Conservation (phyloP, 2,329 filamentous ascomycete species). For the Hypomyces rosellus region DNA sequence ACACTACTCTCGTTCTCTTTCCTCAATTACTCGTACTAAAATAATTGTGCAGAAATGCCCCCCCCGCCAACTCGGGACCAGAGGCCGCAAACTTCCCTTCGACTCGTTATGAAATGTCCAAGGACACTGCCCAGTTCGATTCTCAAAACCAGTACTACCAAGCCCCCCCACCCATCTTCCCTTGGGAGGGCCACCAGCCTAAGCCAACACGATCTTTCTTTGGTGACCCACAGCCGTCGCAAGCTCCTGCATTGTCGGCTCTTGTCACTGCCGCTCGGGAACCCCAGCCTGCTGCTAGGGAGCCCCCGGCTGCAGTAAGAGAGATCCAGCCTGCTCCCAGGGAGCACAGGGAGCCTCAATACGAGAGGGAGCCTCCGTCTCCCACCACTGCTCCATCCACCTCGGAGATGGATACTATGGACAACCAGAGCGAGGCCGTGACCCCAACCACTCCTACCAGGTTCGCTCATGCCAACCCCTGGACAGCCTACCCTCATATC, state of each 20-base stretch:
- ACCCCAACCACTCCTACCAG: conserved; percentile 45
- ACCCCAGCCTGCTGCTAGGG: conserved; percentile 3
- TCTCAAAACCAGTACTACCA: conserved; percentile 66
- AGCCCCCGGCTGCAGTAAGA: conserved; percentile 18
- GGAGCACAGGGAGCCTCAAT: conserved; percentile 14
- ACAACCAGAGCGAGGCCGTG: conserved; percentile 30
- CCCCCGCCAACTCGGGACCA: conserved; percentile 62
- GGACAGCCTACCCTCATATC: conserved; percentile 64
- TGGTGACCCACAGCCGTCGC: conserved; percentile 4
- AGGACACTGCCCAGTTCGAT: conserved; percentile 66
- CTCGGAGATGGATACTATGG: conserved; percentile 22
- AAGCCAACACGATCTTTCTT: conserved; percentile 58
- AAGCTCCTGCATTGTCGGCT: conserved; percentile 2
- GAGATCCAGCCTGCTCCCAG: conserved; percentile 6
- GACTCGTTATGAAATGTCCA: conserved; percentile 77
- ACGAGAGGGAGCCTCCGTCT: conserved; percentile 8
- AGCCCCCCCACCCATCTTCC: conserved; percentile 81
- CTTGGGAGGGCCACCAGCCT: conserved; percentile 72
- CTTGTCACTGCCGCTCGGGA: not conserved
- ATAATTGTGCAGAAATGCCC: conserved; percentile 47
- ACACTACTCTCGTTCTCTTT: not conserved
- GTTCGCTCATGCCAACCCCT: conserved; percentile 50
- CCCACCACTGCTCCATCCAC: conserved; percentile 18
- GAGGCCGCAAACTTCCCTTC: conserved; percentile 81
- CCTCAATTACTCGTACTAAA: conserved; percentile 4